Evolutionary conservation across 2,329 filamentous ascomycete genomes (phyloP).

Genomic region (Incumbomyces delicatus): DNA sequence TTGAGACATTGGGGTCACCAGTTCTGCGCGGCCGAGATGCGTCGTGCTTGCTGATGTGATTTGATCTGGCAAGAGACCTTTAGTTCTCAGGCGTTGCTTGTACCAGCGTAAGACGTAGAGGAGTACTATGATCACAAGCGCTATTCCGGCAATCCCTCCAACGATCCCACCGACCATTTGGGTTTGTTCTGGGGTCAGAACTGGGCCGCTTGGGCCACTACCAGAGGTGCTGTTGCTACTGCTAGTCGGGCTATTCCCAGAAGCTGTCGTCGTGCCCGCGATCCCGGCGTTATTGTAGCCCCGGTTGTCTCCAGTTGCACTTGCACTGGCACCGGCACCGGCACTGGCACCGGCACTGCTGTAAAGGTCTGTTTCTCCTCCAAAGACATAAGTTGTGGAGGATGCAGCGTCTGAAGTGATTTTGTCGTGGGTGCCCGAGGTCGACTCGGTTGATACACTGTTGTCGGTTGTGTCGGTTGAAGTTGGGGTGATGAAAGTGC

Average conservation of each 20-base stretch:
- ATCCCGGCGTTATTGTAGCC: neutral
- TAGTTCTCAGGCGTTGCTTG: slow-evolving; percentile 26
- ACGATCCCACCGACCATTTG: slow-evolving; percentile 53
- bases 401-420: neutral
- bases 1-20: slow-evolving; percentile 26
- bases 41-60: slow-evolving; percentile 5
- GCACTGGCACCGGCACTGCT: slow-evolving; percentile 2
- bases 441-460: neutral
- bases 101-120: slow-evolving; percentile 46
- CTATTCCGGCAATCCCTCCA: slow-evolving; percentile 49
- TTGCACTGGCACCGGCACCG: neutral
- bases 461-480: slow-evolving; percentile 2
- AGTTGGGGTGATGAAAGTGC: slow-evolving; percentile 10
- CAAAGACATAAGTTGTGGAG: neutral
- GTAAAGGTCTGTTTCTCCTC: neutral
- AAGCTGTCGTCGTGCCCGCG: neutral
- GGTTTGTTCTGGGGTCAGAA: slow-evolving; percentile 32
- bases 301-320: neutral
- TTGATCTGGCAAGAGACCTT: slow-evolving; percentile 21
- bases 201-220: slow-evolving; percentile 5
- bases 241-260: slow-evolving; percentile 10
- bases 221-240: slow-evolving; percentile 13
- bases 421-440: neutral
- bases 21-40: neutral
- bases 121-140: slow-evolving; percentile 41